Evolutionary conservation across 164 flowering plant species (phyloP).

Genomic region (Umbellularia californica): DNA sequence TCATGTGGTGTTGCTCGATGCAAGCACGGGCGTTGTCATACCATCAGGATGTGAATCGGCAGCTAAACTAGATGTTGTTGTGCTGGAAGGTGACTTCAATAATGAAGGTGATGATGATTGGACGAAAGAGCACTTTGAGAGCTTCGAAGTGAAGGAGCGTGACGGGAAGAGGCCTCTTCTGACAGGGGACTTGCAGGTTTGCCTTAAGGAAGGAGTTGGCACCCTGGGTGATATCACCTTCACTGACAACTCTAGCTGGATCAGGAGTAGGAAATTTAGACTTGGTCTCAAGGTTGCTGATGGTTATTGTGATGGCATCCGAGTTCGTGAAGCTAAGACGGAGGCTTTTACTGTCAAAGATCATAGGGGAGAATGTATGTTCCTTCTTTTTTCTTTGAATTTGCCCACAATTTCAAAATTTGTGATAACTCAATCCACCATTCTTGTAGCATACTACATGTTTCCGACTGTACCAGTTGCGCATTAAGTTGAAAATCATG

Average conservation of each 20-base stretch:
- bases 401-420: not conserved
- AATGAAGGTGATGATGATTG: slow-evolving; percentile 49
- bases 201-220: slow-evolving; percentile 58
- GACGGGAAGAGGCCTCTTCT: slow-evolving; percentile 72
- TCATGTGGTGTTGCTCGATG: slow-evolving; percentile 41
- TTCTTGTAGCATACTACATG: not conserved
- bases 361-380: slow-evolving; percentile 78
- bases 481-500: not conserved
- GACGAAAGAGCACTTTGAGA: slow-evolving; percentile 50
- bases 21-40: slow-evolving; percentile 33
- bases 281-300: slow-evolving; percentile 54
- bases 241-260: slow-evolving; percentile 82
- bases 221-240: slow-evolving; percentile 54
- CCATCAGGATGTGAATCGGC: slow-evolving; percentile 41
- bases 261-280: slow-evolving; percentile 63
- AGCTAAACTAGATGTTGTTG: slow-evolving; percentile 47
- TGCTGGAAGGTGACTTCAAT: slow-evolving; percentile 61
- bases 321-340: slow-evolving; percentile 62
- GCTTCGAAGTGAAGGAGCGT: slow-evolving; percentile 50
- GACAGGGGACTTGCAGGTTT: slow-evolving; percentile 48
- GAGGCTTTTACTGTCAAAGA: slow-evolving; percentile 73
- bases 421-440: not conserved
- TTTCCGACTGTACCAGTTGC: not conserved
- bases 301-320: slow-evolving; percentile 34
- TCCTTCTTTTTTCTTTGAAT: not conserved